These are phyloP conservation scores for Trichosporon ovoides DNA, from an alignment of 1,284 basidiomycete species.

Conservation along the genomic window DNA sequence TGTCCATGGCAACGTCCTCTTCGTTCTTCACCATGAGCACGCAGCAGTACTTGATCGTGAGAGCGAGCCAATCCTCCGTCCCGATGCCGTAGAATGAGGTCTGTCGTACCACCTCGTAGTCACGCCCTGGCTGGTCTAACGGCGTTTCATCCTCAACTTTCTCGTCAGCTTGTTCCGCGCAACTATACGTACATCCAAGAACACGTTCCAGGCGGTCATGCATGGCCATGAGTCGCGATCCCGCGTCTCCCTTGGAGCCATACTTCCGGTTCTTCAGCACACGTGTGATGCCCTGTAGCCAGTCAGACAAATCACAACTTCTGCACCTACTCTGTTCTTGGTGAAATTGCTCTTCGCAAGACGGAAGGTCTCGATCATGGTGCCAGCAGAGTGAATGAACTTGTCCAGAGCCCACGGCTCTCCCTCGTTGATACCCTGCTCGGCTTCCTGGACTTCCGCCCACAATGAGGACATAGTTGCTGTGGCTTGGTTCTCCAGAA, in stretches of 20 bases:
- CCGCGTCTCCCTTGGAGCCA: constrained; percentile 26
- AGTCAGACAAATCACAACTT: not conserved
- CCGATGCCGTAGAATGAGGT: constrained; percentile 69
- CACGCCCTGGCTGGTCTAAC: constrained; percentile 27
- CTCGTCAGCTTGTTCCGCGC: not conserved
- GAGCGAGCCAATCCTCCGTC: constrained; percentile 76
- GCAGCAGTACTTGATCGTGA: constrained; percentile 88
- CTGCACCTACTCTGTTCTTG: constrained; percentile 60
- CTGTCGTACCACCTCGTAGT: constrained; percentile 30
- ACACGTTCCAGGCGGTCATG: constrained; percentile 44
- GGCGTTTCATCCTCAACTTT: constrained; percentile 39
- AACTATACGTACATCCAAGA: constrained; percentile 32
- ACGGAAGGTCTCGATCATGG: constrained; percentile 79
- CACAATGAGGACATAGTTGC: constrained; percentile 46
- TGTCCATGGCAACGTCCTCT: constrained; percentile 67
- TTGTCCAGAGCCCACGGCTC: constrained; percentile 49
- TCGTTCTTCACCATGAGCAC: constrained; percentile 60
- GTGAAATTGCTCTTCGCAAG: constrained; percentile 78
- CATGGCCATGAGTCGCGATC: constrained; percentile 34
- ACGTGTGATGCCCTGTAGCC: constrained; percentile 35
- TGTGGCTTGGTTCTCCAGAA: constrained; percentile 38
- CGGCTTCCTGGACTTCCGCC: constrained; percentile 45
- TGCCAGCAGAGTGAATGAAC: constrained; percentile 80
- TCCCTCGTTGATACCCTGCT: constrained; percentile 40
- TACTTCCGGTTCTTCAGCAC: constrained; percentile 30